Percentiles rank a stretch among this genome's conserved stretches.
phyloP scores from a whole-genome alignment of 148 eudicot genomes.

The Chenopodium quinoa region DNA sequence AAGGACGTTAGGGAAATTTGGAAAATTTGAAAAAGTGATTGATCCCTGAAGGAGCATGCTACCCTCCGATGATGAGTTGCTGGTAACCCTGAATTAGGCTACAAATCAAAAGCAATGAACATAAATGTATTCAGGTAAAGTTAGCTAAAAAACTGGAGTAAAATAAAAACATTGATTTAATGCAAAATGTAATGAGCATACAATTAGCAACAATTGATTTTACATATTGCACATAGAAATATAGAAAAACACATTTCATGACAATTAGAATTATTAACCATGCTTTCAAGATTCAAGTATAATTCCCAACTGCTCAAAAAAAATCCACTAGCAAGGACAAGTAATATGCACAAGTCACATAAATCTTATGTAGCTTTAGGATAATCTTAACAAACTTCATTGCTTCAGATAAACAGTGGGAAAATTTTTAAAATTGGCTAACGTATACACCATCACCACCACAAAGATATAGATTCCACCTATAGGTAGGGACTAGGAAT shows the following conservation, averaged over 20 bases:
- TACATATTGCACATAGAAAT: too few species aligned
- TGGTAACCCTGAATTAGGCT: constrained; percentile 83
- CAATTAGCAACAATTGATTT: neutral
- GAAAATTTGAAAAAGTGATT: constrained; percentile 67
- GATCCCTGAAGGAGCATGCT: constrained; percentile 79
- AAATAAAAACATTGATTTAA: neutral
- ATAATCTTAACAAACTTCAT: neutral
- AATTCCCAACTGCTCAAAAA: too few species aligned
- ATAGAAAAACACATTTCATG: neutral
- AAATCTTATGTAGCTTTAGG: neutral
- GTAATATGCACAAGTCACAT: neutral
- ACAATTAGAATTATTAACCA: neutral
- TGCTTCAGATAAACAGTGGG: neutral
- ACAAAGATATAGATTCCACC: neutral
- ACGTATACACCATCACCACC: neutral
- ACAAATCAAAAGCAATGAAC: constrained; percentile 24
- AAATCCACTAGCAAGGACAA: neutral
- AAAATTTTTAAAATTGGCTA: too few species aligned
- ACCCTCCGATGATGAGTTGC: constrained; percentile 79
- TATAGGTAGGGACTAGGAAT: neutral
- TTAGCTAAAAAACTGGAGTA: neutral
- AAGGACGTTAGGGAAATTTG: constrained; percentile 82
- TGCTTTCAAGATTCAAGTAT: too few species aligned
- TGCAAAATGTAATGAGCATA: neutral
- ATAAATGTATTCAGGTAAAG: neutral